Conservation (phyloP, 169 alveolate species). For the Plasmodium gonderi region DNA sequence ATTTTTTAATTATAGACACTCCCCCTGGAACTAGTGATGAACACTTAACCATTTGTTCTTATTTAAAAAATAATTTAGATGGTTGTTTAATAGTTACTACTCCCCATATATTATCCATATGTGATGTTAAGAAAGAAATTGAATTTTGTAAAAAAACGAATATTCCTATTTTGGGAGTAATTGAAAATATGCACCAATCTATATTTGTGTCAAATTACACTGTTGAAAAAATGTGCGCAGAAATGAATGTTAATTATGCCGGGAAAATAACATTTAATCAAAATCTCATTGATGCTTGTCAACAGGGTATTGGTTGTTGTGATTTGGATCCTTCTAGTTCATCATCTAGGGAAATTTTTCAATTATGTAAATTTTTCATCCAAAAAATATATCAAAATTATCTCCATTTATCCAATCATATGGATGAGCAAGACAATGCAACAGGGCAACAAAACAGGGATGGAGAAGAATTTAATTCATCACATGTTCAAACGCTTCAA, state of each 20-base stretch:
- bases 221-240: slow-evolving; percentile 81
- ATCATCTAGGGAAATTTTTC: slow-evolving; percentile 75
- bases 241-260: slow-evolving; percentile 84
- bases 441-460: not conserved
- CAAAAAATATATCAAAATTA: slow-evolving; percentile 5
- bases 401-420: not conserved
- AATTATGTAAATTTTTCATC: slow-evolving; percentile 30
- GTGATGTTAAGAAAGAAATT: slow-evolving; percentile 79
- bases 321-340: slow-evolving; percentile 44
- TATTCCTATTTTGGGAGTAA: slow-evolving; percentile 94
- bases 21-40: slow-evolving; percentile 99
- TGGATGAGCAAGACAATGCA: not conserved
- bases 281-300: slow-evolving; percentile 79
- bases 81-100: slow-evolving; percentile 93
- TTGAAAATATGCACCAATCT: slow-evolving; percentile 96
- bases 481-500: slow-evolving; percentile 4
- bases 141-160: slow-evolving; percentile 89
- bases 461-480: not conserved
- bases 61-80: slow-evolving; percentile 89
- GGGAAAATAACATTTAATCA: slow-evolving; percentile 83
- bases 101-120: slow-evolving; percentile 79
- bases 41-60: slow-evolving; percentile 94
- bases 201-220: slow-evolving; percentile 78
- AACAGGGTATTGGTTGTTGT: slow-evolving; percentile 78
- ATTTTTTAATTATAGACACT: slow-evolving; percentile 96